Conservation (phyloP, 2,329 filamentous ascomycete species). For the Xylaria hypoxylon region DNA sequence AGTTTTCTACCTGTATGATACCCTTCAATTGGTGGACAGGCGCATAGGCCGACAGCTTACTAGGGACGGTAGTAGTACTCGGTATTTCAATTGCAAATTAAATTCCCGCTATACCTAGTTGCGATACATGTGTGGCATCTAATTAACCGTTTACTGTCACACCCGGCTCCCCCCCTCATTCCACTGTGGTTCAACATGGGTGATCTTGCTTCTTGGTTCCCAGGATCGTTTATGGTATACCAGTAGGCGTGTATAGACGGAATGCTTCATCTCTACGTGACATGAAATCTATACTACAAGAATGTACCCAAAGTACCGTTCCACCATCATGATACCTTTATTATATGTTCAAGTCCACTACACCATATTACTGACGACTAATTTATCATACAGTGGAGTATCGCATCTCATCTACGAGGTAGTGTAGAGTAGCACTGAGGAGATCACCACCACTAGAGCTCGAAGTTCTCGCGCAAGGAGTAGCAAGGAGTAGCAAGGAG, state of each 20-base stretch:
- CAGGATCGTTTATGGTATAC: constrained; percentile 1
- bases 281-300: constrained; percentile 1
- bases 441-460: background rate
- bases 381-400: background rate
- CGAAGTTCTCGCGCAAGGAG: background rate
- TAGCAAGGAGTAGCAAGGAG: too few relatives aligned
- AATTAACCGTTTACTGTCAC: constrained; percentile 33
- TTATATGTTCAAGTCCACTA: constrained; percentile 14
- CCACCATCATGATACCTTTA: constrained; percentile 4
- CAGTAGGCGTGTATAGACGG: constrained; percentile 6
- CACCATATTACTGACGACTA: constrained; percentile 3
- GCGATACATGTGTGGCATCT: constrained; percentile 25
- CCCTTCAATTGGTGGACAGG: background rate
- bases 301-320: background rate
- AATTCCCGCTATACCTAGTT: constrained; percentile 22
- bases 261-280: constrained; percentile 21
- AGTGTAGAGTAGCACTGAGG: background rate
- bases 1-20: background rate
- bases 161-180: constrained; percentile 19
- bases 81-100: constrained; percentile 30
- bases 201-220: constrained; percentile 17
- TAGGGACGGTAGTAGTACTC: background rate
- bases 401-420: background rate
- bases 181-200: constrained; percentile 23
- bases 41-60: constrained; percentile 10